phyloP scores from a whole-genome alignment of 176 grass and related monocot species.

The Rhipidocladum racemiflorum region DNA sequence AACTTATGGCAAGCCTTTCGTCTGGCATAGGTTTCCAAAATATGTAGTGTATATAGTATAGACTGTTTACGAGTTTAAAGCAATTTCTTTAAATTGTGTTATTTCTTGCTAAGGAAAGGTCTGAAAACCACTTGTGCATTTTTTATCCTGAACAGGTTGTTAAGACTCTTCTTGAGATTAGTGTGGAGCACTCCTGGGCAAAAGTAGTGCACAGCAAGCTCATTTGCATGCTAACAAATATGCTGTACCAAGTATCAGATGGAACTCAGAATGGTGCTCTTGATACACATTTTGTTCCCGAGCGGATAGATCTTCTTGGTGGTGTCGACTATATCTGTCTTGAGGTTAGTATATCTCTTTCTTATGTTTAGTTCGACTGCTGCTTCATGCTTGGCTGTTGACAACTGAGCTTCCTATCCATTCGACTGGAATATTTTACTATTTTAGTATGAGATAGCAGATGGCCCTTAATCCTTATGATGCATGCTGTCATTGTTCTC shows the following conservation, averaged over 20 bases:
- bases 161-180: slow-evolving; percentile 87
- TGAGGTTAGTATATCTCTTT: slow-evolving; percentile 54
- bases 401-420: slow-evolving; percentile 18
- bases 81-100: too few species aligned
- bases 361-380: background rate
- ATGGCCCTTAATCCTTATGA: background rate
- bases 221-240: slow-evolving; percentile 94
- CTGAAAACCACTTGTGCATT: background rate
- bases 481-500: slow-evolving; percentile 15
- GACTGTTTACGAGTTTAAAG: too few species aligned
- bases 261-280: slow-evolving; percentile 45
- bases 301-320: slow-evolving; percentile 79
- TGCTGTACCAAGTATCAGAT: slow-evolving; percentile 81
- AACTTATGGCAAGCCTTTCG: too few species aligned
- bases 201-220: slow-evolving; percentile 90
- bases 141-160: slow-evolving; percentile 54
- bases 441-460: background rate
- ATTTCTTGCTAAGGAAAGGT: too few species aligned
- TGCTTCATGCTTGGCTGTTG: slow-evolving; percentile 20
- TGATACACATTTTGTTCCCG: slow-evolving; percentile 56
- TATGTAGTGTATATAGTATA: too few species aligned
- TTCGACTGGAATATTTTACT: slow-evolving; percentile 7
- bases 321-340: slow-evolving; percentile 94
- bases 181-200: slow-evolving; percentile 87
- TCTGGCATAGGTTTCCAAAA: too few species aligned